Evolutionary conservation across 352 stramenopile genomes (phyloP), one percentile per base, ranked within the genome.

Genomic region (Pythium scleroteichum): DNA sequence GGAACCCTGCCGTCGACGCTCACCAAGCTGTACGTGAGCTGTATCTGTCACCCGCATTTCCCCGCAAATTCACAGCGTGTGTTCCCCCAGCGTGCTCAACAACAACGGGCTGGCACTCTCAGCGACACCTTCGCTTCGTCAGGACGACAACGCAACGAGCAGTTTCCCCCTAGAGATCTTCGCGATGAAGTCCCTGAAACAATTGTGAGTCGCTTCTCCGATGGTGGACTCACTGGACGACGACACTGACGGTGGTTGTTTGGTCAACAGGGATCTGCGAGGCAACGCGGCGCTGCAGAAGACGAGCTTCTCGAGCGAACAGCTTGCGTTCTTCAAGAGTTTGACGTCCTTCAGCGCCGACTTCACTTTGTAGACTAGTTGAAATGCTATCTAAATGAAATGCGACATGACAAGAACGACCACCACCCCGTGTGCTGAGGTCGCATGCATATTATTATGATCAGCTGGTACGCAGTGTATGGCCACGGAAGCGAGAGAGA

Each of bases 381-480:
- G 12, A 38, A 58, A 10, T 27, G 7, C 49, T 27, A 20, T 42
- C 9, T 35, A 35, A 10, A n/a, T n/a, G n/a, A n/a, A 35, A 35
- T 35, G 10, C 10, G 29, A 35, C 29, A 35, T 10, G 5, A 10
- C 5, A 10, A 10, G 29, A 35, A 10, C 29, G 10, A 10, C 10
- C 29, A 35, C 29, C 50, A 48, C 33, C 14, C 38, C 20, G 10
- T 38, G 3, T n/a, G 29, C 27, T 20, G 14, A 38, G 51, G 38
- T 48, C 33, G 42, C 54, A 62, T 55, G 41, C 45, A 55, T 50
- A 64, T 61, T 63, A 64, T 57, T 64, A 64, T 44, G 56, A 57
- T 64, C 48, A 22, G 44, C 46, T 59, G n/a, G 40, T 24, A 62
- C 38, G 26, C 29, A 50, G 45, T 35, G 29, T 35, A 35, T 35